Conservation (phyloP, 768 basidiomycete species). For the Lentinula aciculospora region DNA sequence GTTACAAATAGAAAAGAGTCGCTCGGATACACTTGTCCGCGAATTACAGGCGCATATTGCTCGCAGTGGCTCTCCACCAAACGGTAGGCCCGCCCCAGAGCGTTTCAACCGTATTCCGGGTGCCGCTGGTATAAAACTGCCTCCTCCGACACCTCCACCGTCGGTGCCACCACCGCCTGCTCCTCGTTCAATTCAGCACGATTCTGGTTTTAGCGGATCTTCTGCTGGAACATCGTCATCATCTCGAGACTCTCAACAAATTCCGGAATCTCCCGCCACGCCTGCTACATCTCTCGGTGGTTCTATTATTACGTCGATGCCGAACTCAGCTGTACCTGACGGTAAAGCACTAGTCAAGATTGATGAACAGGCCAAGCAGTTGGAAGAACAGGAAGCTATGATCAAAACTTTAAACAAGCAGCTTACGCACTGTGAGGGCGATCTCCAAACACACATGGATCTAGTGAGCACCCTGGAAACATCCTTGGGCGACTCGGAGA, state of each 20-base stretch:
- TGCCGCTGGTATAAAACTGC: constrained; percentile 68
- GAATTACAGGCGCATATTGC: constrained; percentile 74
- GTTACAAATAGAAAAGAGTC: constrained; percentile 66
- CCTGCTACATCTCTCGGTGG: constrained; percentile 43
- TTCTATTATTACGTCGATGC: constrained; percentile 31
- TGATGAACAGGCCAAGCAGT: constrained; percentile 68
- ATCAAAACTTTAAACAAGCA: constrained; percentile 94
- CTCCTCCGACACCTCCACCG: constrained; percentile 86
- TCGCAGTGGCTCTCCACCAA: constrained; percentile 55
- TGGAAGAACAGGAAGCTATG: constrained; percentile 86
- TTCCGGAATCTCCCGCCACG: constrained; percentile 47
- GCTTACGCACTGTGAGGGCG: constrained; percentile 86
- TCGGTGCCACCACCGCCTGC: constrained; percentile 81
- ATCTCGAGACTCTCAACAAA: constrained; percentile 59
- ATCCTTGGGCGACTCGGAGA: constrained; percentile 87
- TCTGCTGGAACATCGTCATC: constrained; percentile 59
- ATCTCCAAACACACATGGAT: constrained; percentile 89
- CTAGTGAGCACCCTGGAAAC: constrained; percentile 79
- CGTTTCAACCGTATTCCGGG: constrained; percentile 57
- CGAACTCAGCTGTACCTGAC: constrained; percentile 40
- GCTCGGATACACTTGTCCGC: constrained; percentile 62
- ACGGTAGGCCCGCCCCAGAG: constrained; percentile 43
- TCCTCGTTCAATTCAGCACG: constrained; percentile 41
- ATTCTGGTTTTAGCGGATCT: constrained; percentile 51
- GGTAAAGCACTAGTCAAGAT: constrained; percentile 51